These are phyloP conservation scores for Chlorella sp. DNA, from an alignment of 139 green algal species.

Conservation along the genomic window DNA sequence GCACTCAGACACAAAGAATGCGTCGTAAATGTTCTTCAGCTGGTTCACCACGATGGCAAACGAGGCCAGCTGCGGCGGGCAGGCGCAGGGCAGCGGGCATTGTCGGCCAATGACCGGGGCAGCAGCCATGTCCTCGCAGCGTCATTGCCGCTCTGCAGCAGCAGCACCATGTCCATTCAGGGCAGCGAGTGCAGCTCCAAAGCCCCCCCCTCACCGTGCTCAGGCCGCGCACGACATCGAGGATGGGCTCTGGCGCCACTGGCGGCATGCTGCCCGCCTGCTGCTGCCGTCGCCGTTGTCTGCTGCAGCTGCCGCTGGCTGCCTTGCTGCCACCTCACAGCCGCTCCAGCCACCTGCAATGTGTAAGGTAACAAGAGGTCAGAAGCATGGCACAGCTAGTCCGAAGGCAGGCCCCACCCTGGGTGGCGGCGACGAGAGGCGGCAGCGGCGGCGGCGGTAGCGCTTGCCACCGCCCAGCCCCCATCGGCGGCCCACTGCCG, in stretches of 20 bases:
- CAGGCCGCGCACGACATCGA: constrained; percentile 55
- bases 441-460: no score
- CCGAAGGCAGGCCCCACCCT: no score
- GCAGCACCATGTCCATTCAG: neutral
- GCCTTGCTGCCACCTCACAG: neutral
- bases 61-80: constrained; percentile 45
- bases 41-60: constrained; percentile 59
- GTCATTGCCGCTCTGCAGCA: neutral
- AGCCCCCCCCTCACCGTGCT: constrained; percentile 51
- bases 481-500: no score
- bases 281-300: neutral
- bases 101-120: neutral
- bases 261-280: neutral
- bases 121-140: neutral
- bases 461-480: no score
- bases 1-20: constrained; percentile 48
- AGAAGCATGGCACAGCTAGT: neutral
- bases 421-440: no score
- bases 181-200: neutral
- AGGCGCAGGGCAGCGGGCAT: neutral
- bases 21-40: constrained; percentile 42
- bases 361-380: neutral
- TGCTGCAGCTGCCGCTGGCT: neutral
- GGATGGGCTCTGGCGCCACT: constrained; percentile 51
- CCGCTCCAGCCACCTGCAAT: neutral